These are phyloP conservation scores for Pseudogymnoascus pannorum DNA, from an alignment of 2,329 filamentous ascomycete genomes.

Conservation along the genomic window DNA sequence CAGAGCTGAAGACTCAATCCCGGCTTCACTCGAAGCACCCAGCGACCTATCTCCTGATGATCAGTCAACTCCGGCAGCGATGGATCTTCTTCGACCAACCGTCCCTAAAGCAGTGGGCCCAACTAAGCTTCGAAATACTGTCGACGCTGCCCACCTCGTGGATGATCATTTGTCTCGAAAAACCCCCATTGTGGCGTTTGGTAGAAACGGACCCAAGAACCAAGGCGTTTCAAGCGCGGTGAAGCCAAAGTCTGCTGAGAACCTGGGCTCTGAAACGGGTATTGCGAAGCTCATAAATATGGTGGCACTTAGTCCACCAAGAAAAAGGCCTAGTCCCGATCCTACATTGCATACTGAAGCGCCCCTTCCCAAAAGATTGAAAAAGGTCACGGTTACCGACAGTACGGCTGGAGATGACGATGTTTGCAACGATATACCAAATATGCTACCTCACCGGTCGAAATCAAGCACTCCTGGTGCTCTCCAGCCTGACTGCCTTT, in stretches of 20 bases:
- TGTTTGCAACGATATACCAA: neutral
- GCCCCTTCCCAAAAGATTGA: neutral
- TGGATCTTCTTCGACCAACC: neutral
- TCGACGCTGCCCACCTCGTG: neutral
- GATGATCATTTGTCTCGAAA: slow-evolving; percentile 18
- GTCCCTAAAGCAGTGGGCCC: neutral
- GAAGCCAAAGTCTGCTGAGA: neutral
- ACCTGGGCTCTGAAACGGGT: neutral
- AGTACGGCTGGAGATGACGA: neutral
- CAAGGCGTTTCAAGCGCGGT: slow-evolving; percentile 17
- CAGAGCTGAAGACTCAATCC: neutral
- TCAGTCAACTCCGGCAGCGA: neutral
- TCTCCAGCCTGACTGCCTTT: slow-evolving; percentile 14
- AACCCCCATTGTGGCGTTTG: slow-evolving; percentile 19
- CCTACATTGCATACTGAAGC: neutral
- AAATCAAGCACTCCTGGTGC: slow-evolving; percentile 12
- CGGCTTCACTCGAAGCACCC: neutral
- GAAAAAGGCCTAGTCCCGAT: slow-evolving; percentile 16
- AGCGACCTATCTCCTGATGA: neutral
- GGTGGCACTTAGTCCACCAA: slow-evolving; percentile 8
- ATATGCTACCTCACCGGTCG: slow-evolving; percentile 1
- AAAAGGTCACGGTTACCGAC: neutral
- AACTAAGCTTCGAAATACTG: neutral
- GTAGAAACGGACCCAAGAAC: slow-evolving; percentile 18
- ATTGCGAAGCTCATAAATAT: neutral